Percentiles rank a stretch among this genome's conserved stretches.
These are phyloP conservation scores for Elsinoe australis DNA, from an alignment of 2,329 filamentous ascomycete genomes.

Conservation along the genomic window DNA sequence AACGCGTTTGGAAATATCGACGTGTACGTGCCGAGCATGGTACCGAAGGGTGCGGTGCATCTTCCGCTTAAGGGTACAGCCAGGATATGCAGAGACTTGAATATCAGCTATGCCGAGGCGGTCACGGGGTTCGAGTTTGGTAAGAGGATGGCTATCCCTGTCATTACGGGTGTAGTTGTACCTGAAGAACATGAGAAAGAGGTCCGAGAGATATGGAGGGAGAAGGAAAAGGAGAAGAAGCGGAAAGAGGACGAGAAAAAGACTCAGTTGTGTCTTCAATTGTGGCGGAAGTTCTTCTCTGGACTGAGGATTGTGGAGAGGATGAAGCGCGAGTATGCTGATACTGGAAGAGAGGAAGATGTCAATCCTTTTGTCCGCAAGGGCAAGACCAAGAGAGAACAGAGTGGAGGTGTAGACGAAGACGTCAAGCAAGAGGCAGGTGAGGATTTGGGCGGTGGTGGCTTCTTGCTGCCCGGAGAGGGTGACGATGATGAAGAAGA, in stretches of 20 bases:
- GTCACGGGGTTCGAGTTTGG: conserved; percentile 97
- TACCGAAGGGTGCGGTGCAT: conserved; percentile 75
- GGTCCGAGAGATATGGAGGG: conserved; percentile 68
- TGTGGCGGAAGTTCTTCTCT: conserved; percentile 83
- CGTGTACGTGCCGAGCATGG: conserved; percentile 88
- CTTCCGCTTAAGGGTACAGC: conserved; percentile 70
- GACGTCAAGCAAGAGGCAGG: conserved; percentile 20
- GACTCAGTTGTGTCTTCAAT: conserved; percentile 61
- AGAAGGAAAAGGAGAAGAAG: conserved; percentile 64
- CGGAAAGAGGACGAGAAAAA: conserved; percentile 80
- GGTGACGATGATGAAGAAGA: conserved; percentile 29
- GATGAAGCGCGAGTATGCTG: conserved; percentile 68
- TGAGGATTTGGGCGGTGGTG: conserved; percentile 29
- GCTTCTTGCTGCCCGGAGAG: conserved; percentile 36
- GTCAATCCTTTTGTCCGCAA: conserved; percentile 48
- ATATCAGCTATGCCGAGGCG: conserved; percentile 85
- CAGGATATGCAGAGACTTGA: conserved; percentile 72
- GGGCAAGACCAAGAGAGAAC: conserved; percentile 28
- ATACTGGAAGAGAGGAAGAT: conserved; percentile 42
- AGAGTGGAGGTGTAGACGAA: conserved; percentile 22
- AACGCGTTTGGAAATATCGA: conserved; percentile 97
- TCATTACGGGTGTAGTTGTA: conserved; percentile 83
- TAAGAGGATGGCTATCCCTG: conserved; percentile 83
- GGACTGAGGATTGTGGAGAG: conserved; percentile 75
- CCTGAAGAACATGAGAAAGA: conserved; percentile 68